These are phyloP conservation scores for Byssoonygena ceratinophila DNA, from an alignment of 2,329 filamentous ascomycete species.

Conservation along the genomic window DNA sequence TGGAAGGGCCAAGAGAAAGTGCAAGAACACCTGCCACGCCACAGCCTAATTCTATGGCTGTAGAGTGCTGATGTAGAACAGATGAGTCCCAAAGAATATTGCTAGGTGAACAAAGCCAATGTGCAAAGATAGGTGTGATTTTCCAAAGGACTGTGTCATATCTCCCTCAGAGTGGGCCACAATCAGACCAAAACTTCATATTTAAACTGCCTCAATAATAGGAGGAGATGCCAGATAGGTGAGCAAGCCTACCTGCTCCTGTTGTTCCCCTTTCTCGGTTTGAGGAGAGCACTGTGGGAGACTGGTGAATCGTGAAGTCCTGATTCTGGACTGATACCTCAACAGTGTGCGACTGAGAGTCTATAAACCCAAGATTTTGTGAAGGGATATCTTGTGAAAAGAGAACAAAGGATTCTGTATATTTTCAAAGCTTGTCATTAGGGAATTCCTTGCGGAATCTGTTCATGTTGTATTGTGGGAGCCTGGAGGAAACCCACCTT, in stretches of 20 bases:
- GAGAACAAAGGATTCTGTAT: constrained; percentile 70
- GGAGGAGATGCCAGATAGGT: background rate
- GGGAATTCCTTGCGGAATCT: constrained; percentile 27
- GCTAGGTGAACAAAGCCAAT: constrained; percentile 57
- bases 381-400: constrained; percentile 68
- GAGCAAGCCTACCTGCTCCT: constrained; percentile 47
- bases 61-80: constrained; percentile 46
- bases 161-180: constrained; percentile 7
- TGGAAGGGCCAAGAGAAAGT: constrained; percentile 51
- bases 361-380: constrained; percentile 73
- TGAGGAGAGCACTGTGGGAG: constrained; percentile 69
- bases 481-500: constrained; percentile 41
- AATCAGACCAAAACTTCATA: background rate
- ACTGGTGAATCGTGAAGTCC: constrained; percentile 71
- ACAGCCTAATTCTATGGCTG: constrained; percentile 73
- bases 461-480: background rate
- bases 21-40: constrained; percentile 75
- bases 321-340: constrained; percentile 57
- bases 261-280: constrained; percentile 63
- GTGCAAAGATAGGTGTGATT: constrained; percentile 70
- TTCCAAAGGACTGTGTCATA: constrained; percentile 66
- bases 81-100: constrained; percentile 53
- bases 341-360: constrained; percentile 55
- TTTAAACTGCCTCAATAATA: background rate
- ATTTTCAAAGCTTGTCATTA: background rate